A percentile compares a stretch with the other conserved stretches of the same genome.
Conservation (phyloP, 2,329 filamentous ascomycete genomes). For the Escovopsis sp. region DNA sequence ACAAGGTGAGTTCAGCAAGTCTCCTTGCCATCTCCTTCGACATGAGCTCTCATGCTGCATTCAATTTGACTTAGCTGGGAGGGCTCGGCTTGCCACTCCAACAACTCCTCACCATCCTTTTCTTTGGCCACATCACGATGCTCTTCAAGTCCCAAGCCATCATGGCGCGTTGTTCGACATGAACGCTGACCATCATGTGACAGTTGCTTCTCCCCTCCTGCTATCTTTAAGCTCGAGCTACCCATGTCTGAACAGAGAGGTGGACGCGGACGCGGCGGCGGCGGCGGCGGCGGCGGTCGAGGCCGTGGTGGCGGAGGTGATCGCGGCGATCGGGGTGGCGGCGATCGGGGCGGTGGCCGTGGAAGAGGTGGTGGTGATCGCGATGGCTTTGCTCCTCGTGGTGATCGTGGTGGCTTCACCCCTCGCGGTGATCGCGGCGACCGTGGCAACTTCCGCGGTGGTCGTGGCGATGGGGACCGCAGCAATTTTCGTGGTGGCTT, state of each 20-base stretch:
- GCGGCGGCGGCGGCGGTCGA: conserved; percentile 3
- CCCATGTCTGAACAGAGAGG: not conserved
- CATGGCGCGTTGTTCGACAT: no score
- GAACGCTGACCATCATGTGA: no score
- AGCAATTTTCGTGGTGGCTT: conserved; percentile 8
- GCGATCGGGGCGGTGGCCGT: conserved; percentile 8
- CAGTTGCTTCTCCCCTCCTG: no score
- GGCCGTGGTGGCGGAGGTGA: conserved; percentile 5
- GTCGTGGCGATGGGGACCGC: conserved; percentile 8
- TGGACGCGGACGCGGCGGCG: conserved; percentile 6
- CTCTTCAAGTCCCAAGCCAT: no score
- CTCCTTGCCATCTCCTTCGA: no score
- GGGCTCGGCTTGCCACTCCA: no score
- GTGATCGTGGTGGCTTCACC: conserved; percentile 4
- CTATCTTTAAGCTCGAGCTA: no score
- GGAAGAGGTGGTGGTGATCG: conserved; percentile 4
- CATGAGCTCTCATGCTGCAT: no score
- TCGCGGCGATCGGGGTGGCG: conserved; percentile 1
- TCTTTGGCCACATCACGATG: no score
- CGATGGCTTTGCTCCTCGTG: conserved; percentile 3
- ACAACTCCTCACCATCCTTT: no score
- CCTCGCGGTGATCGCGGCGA: conserved; percentile 7
- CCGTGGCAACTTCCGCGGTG: conserved; percentile 3
- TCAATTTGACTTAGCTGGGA: no score
- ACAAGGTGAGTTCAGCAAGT: no score